Evolutionary conservation across 208 protist species (phyloP), one percentile per base, ranked within the genome.

Genomic region (Crithidia brevicula): DNA sequence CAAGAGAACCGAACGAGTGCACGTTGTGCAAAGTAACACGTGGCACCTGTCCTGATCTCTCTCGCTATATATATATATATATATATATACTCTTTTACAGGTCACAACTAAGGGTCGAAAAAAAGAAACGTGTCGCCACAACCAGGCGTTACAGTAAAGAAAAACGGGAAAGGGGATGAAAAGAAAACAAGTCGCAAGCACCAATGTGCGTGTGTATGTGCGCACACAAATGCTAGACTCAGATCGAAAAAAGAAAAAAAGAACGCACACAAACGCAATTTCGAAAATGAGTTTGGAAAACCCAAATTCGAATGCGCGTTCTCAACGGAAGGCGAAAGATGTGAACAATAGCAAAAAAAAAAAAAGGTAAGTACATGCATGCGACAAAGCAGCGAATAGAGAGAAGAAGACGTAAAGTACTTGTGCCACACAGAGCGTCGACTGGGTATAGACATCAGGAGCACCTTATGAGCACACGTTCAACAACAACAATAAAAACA

Each of bases 161-260:
- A 34, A 53, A 23, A 23, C 42, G 28, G 33, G 15, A 70, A 27
- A 46, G 15, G n/a, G n/a, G n/a, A n/a, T n/a, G 2, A 57, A 72
- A 47, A 62, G 58, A 49, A 61, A 61, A 61, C 46, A 49, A 47
- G 28, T 36, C 4, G 40, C 15, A 64, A 34, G 46, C 22, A 49
- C 5, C 20, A 40, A 3, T 16, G 30, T 16, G 43, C 36, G 20
- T 67, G 40, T 66, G n/a, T 66, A 56, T 66, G 31, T 27, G 36
- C 25, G 15, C 31, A 34, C 62, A 9, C 16, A 34, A 20, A 2
- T 52, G 51, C 62, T 34, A 34, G 20, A 3, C 9, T 56, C 4
- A 60, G 43, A 3, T 23, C 30, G 22, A 69, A 56, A 67, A 59
- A 67, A 53, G 52, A 51, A 57, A 67, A 57, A 30, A 52, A 56